phyloP scores from a whole-genome alignment of 805 yeast genomes.

The Saccharomycopsis guyanensis region DNA sequence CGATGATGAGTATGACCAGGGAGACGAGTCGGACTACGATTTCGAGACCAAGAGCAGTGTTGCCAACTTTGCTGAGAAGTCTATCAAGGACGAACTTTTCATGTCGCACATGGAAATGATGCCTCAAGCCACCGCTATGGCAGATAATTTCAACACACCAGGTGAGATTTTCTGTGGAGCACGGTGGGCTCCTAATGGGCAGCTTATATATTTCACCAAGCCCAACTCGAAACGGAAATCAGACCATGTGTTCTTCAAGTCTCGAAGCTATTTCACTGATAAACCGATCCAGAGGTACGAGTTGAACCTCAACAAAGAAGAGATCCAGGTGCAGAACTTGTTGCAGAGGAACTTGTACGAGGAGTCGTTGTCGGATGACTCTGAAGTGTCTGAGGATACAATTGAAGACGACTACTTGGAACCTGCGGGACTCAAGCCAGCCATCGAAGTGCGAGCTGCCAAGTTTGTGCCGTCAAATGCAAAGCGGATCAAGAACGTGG shows the following conservation, averaged over 20 bases:
- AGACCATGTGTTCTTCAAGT: constrained; percentile 1
- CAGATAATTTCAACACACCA: constrained; percentile 11
- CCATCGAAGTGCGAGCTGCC: constrained; percentile 25
- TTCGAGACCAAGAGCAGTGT: neutral
- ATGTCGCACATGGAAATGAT: neutral
- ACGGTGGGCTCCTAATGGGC: constrained; percentile 21
- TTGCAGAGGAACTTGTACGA: constrained; percentile 4
- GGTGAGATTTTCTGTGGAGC: constrained; percentile 19
- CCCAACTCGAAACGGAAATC: constrained; percentile 7
- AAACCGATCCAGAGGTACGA: constrained; percentile 5
- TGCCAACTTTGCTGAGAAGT: neutral
- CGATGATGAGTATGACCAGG: constrained; percentile 20
- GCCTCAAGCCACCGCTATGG: neutral
- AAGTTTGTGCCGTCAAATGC: constrained; percentile 22
- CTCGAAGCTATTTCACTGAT: constrained; percentile 2
- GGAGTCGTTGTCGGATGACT: constrained; percentile 17
- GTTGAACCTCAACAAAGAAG: neutral
- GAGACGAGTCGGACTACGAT: constrained; percentile 27
- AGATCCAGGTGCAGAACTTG: constrained; percentile 2
- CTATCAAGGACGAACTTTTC: neutral
- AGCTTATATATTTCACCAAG: constrained; percentile 18
- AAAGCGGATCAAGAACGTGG: constrained; percentile 26
- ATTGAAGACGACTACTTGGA: constrained; percentile 31
- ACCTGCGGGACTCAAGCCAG: constrained; percentile 26
- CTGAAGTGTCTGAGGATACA: constrained; percentile 26